Evolutionary conservation across 306 rosid genomes (phyloP).

Genomic region (Mimosa bimucronata): DNA sequence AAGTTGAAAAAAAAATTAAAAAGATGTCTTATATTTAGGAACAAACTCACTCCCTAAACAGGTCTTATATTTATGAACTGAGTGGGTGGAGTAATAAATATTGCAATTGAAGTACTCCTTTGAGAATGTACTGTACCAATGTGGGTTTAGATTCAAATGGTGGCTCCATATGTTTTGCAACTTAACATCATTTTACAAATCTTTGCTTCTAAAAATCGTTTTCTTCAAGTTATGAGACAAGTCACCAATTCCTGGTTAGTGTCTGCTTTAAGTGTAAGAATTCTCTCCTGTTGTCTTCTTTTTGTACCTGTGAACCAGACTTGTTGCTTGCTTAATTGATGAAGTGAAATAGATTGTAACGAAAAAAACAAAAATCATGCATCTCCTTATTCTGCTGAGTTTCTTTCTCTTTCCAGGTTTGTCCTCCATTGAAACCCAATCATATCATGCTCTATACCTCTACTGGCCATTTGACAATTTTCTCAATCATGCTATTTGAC

Average conservation of each 20-base stretch:
- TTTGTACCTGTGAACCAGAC: neutral
- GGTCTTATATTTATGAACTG: too few relatives aligned
- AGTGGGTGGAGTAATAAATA: too few relatives aligned
- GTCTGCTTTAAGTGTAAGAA: neutral
- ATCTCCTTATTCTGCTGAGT: constrained; percentile 12
- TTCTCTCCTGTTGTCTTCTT: neutral
- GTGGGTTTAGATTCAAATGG: neutral
- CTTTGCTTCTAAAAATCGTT: constrained; percentile 7
- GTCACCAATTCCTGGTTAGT: neutral
- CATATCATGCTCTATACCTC: neutral
- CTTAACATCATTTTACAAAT: neutral
- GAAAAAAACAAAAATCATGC: neutral
- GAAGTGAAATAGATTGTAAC: neutral
- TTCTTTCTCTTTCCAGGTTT: neutral
- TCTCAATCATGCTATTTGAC: neutral
- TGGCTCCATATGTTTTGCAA: neutral
- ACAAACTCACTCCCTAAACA: too few relatives aligned
- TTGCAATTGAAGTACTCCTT: neutral
- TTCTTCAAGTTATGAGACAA: neutral
- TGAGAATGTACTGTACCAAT: neutral
- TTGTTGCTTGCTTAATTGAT: neutral
- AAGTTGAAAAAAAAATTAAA: too few relatives aligned
- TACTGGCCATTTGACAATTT: neutral
- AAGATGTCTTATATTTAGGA: too few relatives aligned
- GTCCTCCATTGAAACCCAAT: neutral